These are phyloP conservation scores for Cryptomeria japonica DNA, from an alignment of 75 land plant species.

Conservation along the genomic window DNA sequence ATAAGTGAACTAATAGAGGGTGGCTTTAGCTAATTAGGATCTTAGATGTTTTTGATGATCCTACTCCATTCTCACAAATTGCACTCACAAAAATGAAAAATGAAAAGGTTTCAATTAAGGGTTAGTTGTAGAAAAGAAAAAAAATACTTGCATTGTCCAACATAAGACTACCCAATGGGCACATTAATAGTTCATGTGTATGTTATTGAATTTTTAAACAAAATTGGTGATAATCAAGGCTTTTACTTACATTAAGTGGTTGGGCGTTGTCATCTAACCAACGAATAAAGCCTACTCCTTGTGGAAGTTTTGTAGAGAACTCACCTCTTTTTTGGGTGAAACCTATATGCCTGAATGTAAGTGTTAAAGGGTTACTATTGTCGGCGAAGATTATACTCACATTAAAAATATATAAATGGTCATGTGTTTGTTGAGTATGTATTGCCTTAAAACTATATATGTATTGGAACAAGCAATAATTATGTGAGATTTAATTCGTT, in stretches of 20 bases:
- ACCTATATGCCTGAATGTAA: too few species aligned
- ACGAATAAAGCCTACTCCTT: conserved; percentile 84
- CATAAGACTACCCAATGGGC: not conserved
- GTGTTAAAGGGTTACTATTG: too few species aligned
- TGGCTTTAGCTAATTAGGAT: not conserved
- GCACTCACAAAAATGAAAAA: not conserved
- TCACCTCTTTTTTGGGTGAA: too few species aligned
- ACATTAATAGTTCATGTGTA: not conserved
- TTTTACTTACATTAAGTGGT: conserved; percentile 69
- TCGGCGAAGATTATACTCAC: too few species aligned
- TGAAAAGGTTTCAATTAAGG: not conserved
- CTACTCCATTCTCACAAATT: conserved; percentile 84
- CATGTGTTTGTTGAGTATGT: too few species aligned
- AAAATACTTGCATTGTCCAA: not conserved
- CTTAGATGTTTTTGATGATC: conserved; percentile 79
- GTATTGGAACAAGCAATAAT: too few species aligned
- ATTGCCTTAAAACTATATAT: too few species aligned
- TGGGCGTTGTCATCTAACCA: conserved; percentile 77
- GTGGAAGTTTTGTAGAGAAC: conserved; percentile 80
- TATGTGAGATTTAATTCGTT: too few species aligned
- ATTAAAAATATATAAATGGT: too few species aligned
- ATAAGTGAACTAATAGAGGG: not conserved
- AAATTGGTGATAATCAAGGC: not conserved
- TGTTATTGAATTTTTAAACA: not conserved
- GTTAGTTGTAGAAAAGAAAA: not conserved